phyloP scores from a whole-genome alignment of 495 filamentous ascomycete genomes.

The Cairneyella variabilis region DNA sequence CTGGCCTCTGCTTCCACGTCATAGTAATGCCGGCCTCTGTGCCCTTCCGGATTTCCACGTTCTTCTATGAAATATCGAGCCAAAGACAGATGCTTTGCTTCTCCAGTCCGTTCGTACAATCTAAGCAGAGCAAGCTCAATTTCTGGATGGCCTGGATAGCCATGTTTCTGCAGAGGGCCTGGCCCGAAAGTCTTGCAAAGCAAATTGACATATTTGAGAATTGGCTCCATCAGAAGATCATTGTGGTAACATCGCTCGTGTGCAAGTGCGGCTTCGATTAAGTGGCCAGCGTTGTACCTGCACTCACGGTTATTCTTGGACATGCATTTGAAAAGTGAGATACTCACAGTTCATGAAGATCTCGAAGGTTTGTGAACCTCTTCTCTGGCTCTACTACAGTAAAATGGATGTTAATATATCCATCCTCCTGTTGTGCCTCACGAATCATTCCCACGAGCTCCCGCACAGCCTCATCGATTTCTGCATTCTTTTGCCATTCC shows the following conservation, averaged over 20 bases:
- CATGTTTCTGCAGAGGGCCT: slow-evolving; percentile 44
- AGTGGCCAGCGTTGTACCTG: slow-evolving; percentile 56
- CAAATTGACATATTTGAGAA: slow-evolving; percentile 52
- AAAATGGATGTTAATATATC: slow-evolving; percentile 58
- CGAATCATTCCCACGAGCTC: slow-evolving; percentile 54
- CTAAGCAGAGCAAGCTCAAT: slow-evolving; percentile 56
- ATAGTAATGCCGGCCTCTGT: slow-evolving; percentile 46
- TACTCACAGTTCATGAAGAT: slow-evolving; percentile 57
- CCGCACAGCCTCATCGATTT: slow-evolving; percentile 47
- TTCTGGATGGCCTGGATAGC: slow-evolving; percentile 58
- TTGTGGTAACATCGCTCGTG: slow-evolving; percentile 49
- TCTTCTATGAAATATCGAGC: slow-evolving; percentile 55
- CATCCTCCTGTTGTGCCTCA: slow-evolving; percentile 50
- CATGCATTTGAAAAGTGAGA: slow-evolving; percentile 1
- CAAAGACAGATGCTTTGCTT: slow-evolving; percentile 43
- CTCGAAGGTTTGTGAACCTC: slow-evolving; percentile 53
- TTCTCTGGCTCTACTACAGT: slow-evolving; percentile 48
- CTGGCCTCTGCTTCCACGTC: slow-evolving; percentile 46
- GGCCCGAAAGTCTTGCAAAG: slow-evolving; percentile 46
- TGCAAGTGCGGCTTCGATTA: slow-evolving; percentile 56
- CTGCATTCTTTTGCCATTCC: slow-evolving; percentile 36
- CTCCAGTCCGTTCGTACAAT: slow-evolving; percentile 43
- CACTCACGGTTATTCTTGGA: background rate
- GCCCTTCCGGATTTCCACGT: slow-evolving; percentile 48
- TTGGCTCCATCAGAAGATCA: slow-evolving; percentile 43